These are phyloP conservation scores for Globisporangium cystogenes DNA, from an alignment of 352 stramenopile genomes.

Conservation along the genomic window DNA sequence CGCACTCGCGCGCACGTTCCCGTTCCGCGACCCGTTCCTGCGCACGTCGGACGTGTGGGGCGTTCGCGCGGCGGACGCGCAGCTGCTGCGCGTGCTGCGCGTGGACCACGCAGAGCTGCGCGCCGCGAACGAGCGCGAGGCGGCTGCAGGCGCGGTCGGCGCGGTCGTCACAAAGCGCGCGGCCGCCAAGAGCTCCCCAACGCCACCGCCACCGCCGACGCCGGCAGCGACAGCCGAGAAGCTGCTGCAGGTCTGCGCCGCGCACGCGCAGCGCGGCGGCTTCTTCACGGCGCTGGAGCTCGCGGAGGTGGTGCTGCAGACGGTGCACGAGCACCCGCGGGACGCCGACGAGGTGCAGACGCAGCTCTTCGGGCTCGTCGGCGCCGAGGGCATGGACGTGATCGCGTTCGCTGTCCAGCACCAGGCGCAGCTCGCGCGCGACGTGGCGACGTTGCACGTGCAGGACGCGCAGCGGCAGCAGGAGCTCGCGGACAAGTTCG, in stretches of 20 bases:
- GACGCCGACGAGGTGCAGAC: slow-evolving; percentile 59
- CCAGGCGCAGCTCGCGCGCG: slow-evolving; percentile 19
- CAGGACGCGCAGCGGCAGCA: slow-evolving; percentile 40
- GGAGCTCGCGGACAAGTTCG: slow-evolving; percentile 22
- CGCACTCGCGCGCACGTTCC: slow-evolving; percentile 10
- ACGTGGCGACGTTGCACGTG: slow-evolving; percentile 32
- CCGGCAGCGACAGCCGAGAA: slow-evolving; percentile 18
- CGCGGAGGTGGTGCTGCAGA: slow-evolving; percentile 65
- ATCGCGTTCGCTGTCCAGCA: slow-evolving; percentile 75
- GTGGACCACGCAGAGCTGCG: slow-evolving; percentile 51
- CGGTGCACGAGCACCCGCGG: slow-evolving; percentile 34
- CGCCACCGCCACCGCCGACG: too few relatives aligned
- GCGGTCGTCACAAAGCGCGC: slow-evolving; percentile 44
- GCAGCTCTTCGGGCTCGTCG: slow-evolving; percentile 79
- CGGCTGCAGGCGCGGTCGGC: slow-evolving; percentile 29
- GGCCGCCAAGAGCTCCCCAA: too few relatives aligned
- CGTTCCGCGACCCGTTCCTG: slow-evolving; percentile 36
- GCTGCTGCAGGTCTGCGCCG: slow-evolving; percentile 39
- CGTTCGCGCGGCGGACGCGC: slow-evolving; percentile 17
- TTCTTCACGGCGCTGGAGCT: slow-evolving; percentile 65
- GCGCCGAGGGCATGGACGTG: slow-evolving; percentile 82
- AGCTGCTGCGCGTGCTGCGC: slow-evolving; percentile 43
- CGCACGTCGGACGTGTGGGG: slow-evolving; percentile 19
- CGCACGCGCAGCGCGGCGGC: slow-evolving; percentile 19
- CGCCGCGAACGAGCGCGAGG: slow-evolving; percentile 48